These are phyloP conservation scores for Globisporangium spiculum DNA, from an alignment of 352 stramenopile genomes.

Conservation along the genomic window DNA sequence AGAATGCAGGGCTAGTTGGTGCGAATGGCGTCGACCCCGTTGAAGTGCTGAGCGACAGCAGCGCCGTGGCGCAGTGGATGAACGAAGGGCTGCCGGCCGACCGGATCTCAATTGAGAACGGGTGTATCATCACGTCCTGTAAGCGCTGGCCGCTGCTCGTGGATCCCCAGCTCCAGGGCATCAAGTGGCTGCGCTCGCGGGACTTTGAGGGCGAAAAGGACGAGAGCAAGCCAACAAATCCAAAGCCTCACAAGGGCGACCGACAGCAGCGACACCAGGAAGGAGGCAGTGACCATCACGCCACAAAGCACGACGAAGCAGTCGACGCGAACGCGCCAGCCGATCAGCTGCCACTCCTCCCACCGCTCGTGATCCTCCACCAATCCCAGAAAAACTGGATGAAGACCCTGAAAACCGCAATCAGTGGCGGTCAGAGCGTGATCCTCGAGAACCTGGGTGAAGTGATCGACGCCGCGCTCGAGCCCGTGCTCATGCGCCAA, in stretches of 20 bases:
- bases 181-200: constrained; percentile 79
- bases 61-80: constrained; percentile 88
- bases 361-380: constrained; percentile 66
- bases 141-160: constrained; percentile 89
- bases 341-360: constrained; percentile 1
- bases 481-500: constrained; percentile 88
- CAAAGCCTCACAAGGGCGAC: background rate
- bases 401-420: constrained; percentile 68
- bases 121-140: constrained; percentile 88
- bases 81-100: constrained; percentile 90
- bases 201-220: constrained; percentile 31
- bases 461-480: constrained; percentile 80
- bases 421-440: constrained; percentile 72
- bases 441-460: constrained; percentile 91
- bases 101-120: constrained; percentile 91
- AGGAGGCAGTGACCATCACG: background rate
- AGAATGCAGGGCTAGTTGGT: background rate
- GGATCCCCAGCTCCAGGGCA: constrained; percentile 88
- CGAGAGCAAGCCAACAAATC: background rate
- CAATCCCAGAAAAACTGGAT: constrained; percentile 77
- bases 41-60: constrained; percentile 81
- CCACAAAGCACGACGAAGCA: background rate
- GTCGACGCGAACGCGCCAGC: background rate
- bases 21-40: constrained; percentile 71
- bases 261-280: background rate